Evolutionary conservation across 176 grass and related monocot species (phyloP), one percentile per base, ranked within the genome.

Genomic region (Aegilops umbellulata): DNA sequence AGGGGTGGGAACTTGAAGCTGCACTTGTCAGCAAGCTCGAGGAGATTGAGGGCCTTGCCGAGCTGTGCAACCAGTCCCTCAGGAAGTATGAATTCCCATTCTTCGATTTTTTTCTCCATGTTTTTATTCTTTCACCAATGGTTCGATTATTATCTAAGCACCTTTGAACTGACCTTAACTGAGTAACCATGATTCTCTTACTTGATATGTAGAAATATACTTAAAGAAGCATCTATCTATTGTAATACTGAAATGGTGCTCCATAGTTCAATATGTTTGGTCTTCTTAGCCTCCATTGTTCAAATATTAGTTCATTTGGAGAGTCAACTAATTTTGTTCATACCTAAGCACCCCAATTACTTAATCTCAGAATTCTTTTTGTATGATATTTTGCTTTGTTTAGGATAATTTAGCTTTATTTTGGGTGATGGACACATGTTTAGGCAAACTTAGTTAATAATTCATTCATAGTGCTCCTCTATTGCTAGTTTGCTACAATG

Each of bases 1-100:
- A 94, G 67, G 82, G 66, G 1, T 99, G 94, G 97, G 97, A 99
- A 74, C 76, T 94, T 26, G 92, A 99, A n/a, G 85, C 90, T 17
- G 51, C 42, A 1, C 67, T 91, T 60, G 61, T 88, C 24, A 65
- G 65, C 14, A 96, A 96, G 77, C 53, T 96, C 17, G 83, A 96
- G 77, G 92, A 94, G 42, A 74, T 90, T 1, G 97, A 96, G 49
- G 36, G 60, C 9, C 32, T 94, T 49, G 32, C 87, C 15, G 94
- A 92, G 31, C 81, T 88, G 25, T 94, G 91, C 85, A 98, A 98
- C 80, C 92, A 89, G 71, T 80, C 90, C 31, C 65, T 95, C 39
- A 92, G 65, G 90, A 94, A 69, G 97, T 96, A 99, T 29, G 75
- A 69, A 69, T 76, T 10, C 42, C 58, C 25, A 1, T 84, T 67